Evolutionary conservation across 257 asterid species (phyloP), one percentile per base, ranked within the genome.

Genomic region (Thymus quinquecostatus): DNA sequence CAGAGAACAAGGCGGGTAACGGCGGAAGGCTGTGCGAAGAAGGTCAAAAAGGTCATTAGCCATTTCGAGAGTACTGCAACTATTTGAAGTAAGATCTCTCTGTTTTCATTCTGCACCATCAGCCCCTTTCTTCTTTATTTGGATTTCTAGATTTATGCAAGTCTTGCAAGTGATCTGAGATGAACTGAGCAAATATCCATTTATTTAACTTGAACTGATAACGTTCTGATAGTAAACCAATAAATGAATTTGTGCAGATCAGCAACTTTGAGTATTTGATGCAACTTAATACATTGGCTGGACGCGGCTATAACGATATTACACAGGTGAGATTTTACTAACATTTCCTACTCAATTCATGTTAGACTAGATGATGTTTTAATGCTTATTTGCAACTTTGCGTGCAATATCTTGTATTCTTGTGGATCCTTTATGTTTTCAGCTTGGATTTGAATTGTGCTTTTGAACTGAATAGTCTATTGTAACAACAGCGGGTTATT

Each of bases 251-350:
- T 47, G 43, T 84, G 88, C 96, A 94, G 99, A 84, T 94, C 84
- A 94, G 99, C 96, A 94, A 94, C 80, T 94, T 94, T 56, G 99
- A 94, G 69, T 94, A 94, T 81, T 84, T 94, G 80, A 89, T 91
- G 99, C 99, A 94, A 21, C 21, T 21, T 21, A 21, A 21, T 21
- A 21, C 21, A 21, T 21, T 21, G 21, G 21, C 21, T 21, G 99
- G 99, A 30, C 95, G 99, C 68, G 91, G 96, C 82, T 94, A 94
- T 81, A 94, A 94, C 64, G 99, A 94, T 75, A 88, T 94, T 57
- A 94, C 99, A 60, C 99, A 94, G 92, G 99, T 91, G 51, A 72
- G 53, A 57, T 66, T 21, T 71, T 79, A 45, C 73, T 79, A 21
- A 21, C 21, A 21, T 63, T 73, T 45, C 47, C 48, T 74, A 32